Conservation (phyloP, 2,329 filamentous ascomycete species). For the Cercospora nicotianae region DNA sequence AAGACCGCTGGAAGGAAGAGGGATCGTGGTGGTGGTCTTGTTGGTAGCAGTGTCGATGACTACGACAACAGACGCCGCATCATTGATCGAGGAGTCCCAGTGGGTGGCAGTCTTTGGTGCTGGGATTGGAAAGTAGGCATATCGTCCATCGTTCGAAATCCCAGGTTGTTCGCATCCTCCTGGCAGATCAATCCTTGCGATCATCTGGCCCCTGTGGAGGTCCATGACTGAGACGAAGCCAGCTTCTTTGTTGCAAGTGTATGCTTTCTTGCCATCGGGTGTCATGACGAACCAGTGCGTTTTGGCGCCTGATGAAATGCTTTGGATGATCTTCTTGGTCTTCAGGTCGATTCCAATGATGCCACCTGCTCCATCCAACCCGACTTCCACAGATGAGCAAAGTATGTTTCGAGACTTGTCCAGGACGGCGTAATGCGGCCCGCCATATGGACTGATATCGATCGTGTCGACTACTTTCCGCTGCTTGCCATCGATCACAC, state of each 20-base stretch:
- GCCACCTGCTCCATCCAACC: neutral
- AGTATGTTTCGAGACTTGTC: neutral
- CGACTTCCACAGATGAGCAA: neutral
- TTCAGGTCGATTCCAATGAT: neutral
- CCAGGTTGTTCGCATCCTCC: neutral
- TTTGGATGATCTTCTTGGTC: neutral
- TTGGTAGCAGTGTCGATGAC: neutral
- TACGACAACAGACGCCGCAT: neutral
- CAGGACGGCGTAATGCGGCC: neutral
- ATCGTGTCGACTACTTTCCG: neutral
- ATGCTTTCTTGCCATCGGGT: neutral
- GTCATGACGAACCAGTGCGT: neutral
- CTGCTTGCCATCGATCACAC: neutral
- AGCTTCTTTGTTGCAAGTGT: neutral
- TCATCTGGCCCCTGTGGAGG: neutral
- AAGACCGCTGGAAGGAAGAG: neutral
- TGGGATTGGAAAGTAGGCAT: neutral
- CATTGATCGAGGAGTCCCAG: neutral
- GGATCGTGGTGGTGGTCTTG: neutral
- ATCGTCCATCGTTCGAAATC: neutral
- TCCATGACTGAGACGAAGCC: neutral
- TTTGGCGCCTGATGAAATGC: neutral
- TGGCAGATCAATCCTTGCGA: neutral
- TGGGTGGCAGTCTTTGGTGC: neutral
- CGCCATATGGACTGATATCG: neutral